Evolutionary conservation across 305 asterid species (phyloP).

Genomic region (Coffea humblotiana): DNA sequence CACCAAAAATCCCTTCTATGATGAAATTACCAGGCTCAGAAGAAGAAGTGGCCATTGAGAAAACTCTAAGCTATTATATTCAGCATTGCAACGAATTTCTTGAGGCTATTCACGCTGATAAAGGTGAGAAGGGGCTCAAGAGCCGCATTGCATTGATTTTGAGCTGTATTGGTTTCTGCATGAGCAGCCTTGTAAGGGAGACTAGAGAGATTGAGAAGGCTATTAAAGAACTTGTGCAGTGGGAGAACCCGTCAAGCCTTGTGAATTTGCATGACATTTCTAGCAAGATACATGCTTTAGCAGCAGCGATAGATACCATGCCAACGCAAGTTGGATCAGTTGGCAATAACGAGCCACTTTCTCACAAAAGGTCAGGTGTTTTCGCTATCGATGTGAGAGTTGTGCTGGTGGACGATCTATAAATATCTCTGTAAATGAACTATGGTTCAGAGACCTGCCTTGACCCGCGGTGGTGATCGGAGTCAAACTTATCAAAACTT

Average conservation of each 20-base stretch:
- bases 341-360: no score
- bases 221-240: constrained; percentile 59
- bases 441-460: no score
- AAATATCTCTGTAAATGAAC: no score
- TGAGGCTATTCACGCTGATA: constrained; percentile 22
- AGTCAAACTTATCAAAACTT: no score
- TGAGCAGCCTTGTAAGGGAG: constrained; percentile 57
- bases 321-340: no score
- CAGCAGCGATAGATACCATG: neutral
- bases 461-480: no score
- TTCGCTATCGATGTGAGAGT: no score
- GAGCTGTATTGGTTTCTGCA: constrained; percentile 58
- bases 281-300: constrained; percentile 44
- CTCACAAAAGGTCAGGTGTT: no score
- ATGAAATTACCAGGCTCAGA: constrained; percentile 20
- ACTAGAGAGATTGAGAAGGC: constrained; percentile 59
- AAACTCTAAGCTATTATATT: constrained; percentile 32
- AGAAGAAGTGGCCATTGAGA: constrained; percentile 37
- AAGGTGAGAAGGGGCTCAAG: constrained; percentile 29
- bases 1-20: constrained; percentile 1
- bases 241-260: constrained; percentile 65
- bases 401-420: no score
- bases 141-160: constrained; percentile 44
- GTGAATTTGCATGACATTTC: constrained; percentile 58
- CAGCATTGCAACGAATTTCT: constrained; percentile 42